phyloP scores from a whole-genome alignment of 148 eudicot genomes.

The Chenopodium quinoa region DNA sequence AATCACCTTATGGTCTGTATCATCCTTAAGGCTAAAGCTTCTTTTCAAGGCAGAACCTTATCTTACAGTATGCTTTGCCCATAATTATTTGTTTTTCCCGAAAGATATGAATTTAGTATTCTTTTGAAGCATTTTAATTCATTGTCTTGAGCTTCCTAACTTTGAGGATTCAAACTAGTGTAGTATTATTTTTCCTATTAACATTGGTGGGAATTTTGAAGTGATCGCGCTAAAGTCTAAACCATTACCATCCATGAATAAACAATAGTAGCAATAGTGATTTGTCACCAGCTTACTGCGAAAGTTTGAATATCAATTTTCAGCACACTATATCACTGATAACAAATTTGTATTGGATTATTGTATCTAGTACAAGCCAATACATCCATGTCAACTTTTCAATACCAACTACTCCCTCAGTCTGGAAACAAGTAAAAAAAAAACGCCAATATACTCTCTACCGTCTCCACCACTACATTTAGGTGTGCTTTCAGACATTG shows the following conservation, averaged over 20 bases:
- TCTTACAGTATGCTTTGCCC: background rate
- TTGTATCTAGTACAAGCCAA: background rate
- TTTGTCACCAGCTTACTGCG: conserved; percentile 6
- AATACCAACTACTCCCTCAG: background rate
- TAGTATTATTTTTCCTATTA: background rate
- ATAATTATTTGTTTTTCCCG: too few species aligned
- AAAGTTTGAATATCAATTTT: background rate
- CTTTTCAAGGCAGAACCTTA: background rate
- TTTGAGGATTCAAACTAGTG: background rate
- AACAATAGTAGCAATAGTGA: conserved; percentile 1
- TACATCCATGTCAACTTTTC: background rate
- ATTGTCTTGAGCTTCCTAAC: too few species aligned
- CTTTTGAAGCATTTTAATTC: too few species aligned
- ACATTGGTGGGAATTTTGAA: background rate
- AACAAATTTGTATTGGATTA: background rate
- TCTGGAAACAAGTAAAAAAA: background rate
- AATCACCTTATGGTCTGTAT: background rate
- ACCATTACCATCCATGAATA: background rate
- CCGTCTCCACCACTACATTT: background rate
- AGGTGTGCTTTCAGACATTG: background rate
- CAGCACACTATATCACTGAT: background rate
- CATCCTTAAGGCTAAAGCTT: background rate
- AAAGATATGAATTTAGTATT: background rate
- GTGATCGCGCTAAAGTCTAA: background rate
- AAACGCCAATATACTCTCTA: background rate